Evolutionary conservation across 352 stramenopile species (phyloP).

Genomic region (Phytopythium kandeliae): DNA sequence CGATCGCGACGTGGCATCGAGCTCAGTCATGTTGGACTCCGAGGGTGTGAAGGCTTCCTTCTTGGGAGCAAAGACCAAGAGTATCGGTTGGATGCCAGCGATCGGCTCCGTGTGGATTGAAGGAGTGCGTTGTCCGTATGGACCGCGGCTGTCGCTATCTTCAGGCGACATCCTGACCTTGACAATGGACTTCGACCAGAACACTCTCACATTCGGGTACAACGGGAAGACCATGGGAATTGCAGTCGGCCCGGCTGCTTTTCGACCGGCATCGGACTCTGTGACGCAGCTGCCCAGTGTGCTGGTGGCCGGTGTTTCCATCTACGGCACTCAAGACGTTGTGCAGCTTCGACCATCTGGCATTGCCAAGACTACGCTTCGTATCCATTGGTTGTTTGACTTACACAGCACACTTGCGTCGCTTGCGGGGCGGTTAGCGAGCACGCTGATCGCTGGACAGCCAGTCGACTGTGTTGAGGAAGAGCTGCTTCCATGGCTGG

Average conservation of each 20-base stretch:
- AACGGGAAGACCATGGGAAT: slow-evolving; percentile 59
- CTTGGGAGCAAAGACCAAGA: slow-evolving; percentile 38
- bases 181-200: slow-evolving; percentile 66
- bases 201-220: slow-evolving; percentile 64
- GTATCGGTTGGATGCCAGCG: slow-evolving; percentile 82
- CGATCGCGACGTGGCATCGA: too few species aligned
- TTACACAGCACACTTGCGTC: slow-evolving; percentile 71
- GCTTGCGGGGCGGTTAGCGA: slow-evolving; percentile 55
- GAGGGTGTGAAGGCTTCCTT: slow-evolving; percentile 30
- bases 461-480: slow-evolving; percentile 76
- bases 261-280: slow-evolving; percentile 23
- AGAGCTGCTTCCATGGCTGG: slow-evolving; percentile 77
- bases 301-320: slow-evolving; percentile 48
- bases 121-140: slow-evolving; percentile 51
- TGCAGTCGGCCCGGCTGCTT: slow-evolving; percentile 39
- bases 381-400: slow-evolving; percentile 81
- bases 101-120: slow-evolving; percentile 71
- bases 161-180: slow-evolving; percentile 72
- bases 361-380: slow-evolving; percentile 70
- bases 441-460: slow-evolving; percentile 70
- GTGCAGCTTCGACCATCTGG: slow-evolving; percentile 66
- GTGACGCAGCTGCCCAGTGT: slow-evolving; percentile 30
- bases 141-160: slow-evolving; percentile 29
- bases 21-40: background rate
- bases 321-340: slow-evolving; percentile 69